These are phyloP conservation scores for Ilyonectria sp. DNA, from an alignment of 2,329 filamentous ascomycete genomes.

Conservation along the genomic window DNA sequence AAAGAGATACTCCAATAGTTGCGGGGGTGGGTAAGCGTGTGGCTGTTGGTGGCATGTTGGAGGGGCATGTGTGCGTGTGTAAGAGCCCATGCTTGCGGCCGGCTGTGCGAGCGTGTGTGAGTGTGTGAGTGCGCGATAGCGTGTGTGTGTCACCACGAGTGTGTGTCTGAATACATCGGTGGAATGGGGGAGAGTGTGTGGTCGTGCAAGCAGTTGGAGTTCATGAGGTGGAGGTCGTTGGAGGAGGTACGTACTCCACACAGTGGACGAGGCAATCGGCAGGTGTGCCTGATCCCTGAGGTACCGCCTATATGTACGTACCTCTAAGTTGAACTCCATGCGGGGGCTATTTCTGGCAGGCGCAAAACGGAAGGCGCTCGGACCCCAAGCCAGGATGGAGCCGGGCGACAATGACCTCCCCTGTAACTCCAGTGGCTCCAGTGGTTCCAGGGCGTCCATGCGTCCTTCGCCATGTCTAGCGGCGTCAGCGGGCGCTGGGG, in stretches of 20 bases:
- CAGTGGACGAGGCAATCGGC: neutral
- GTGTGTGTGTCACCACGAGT: slow-evolving; percentile 5
- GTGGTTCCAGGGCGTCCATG: neutral
- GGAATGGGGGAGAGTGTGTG: slow-evolving; percentile 6
- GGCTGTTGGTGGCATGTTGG: slow-evolving; percentile 3
- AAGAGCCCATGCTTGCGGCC: neutral
- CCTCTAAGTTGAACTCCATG: slow-evolving; percentile 16
- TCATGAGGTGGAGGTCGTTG: slow-evolving; percentile 17
- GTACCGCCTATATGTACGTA: too few relatives aligned
- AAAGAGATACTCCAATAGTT: slow-evolving; percentile 16
- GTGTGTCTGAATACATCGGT: slow-evolving; percentile 4
- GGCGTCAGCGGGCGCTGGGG: slow-evolving; percentile 15
- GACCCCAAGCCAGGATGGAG: slow-evolving; percentile 21
- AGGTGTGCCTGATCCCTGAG: slow-evolving; percentile 4
- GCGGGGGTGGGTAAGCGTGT: slow-evolving; percentile 11
- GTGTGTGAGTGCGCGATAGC: slow-evolving; percentile 9
- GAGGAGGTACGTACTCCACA: slow-evolving; percentile 14
- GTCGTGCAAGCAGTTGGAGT: slow-evolving; percentile 16
- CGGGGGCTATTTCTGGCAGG: slow-evolving; percentile 35
- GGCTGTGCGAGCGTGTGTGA: neutral
- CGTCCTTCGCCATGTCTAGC: neutral
- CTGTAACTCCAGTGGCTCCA: slow-evolving; percentile 15
- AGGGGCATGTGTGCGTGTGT: neutral
- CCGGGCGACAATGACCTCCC: slow-evolving; percentile 10
- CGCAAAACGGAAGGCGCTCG: slow-evolving; percentile 27